A percentile compares a stretch with the other conserved stretches of the same genome.
phyloP scores from a whole-genome alignment of 1,284 basidiomycete species.

The Ceratobasidium sp. region DNA sequence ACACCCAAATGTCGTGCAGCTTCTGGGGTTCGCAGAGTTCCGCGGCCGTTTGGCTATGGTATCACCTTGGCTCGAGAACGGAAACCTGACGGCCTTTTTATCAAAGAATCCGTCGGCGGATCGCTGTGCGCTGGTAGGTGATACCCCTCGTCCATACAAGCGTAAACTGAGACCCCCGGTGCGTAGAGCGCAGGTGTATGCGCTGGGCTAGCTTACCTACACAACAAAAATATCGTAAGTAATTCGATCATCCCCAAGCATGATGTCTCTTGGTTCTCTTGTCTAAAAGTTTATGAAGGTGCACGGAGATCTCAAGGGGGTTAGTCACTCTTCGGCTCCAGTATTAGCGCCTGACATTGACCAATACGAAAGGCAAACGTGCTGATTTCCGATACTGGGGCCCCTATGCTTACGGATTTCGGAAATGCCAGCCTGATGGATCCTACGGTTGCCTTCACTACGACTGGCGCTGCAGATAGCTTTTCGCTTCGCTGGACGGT shows the following conservation, averaged over 20 bases:
- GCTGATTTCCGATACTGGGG: background rate
- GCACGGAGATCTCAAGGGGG: slow-evolving; percentile 25
- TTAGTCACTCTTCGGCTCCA: background rate
- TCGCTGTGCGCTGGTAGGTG: slow-evolving; percentile 2
- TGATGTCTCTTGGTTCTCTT: background rate
- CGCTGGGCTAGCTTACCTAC: slow-evolving; percentile 6
- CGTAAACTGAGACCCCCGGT: too few relatives aligned
- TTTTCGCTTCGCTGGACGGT: slow-evolving; percentile 8
- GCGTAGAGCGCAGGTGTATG: background rate
- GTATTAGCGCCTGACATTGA: too few relatives aligned
- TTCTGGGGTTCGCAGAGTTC: too few relatives aligned
- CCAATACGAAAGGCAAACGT: slow-evolving; percentile 7
- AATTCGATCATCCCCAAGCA: background rate
- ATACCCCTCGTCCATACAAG: too few relatives aligned
- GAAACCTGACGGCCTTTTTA: background rate
- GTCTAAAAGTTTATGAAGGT: background rate
- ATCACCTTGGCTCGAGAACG: background rate
- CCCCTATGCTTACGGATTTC: slow-evolving; percentile 10
- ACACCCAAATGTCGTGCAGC: slow-evolving; percentile 1
- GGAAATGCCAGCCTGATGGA: slow-evolving; percentile 2
- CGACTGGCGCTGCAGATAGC: background rate
- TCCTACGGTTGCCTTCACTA: background rate
- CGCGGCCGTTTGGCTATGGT: slow-evolving; percentile 6
- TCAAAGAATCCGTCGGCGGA: background rate
- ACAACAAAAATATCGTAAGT: background rate